Evolutionary conservation across 768 basidiomycete species (phyloP).

Genomic region (Tylopilus sp.): DNA sequence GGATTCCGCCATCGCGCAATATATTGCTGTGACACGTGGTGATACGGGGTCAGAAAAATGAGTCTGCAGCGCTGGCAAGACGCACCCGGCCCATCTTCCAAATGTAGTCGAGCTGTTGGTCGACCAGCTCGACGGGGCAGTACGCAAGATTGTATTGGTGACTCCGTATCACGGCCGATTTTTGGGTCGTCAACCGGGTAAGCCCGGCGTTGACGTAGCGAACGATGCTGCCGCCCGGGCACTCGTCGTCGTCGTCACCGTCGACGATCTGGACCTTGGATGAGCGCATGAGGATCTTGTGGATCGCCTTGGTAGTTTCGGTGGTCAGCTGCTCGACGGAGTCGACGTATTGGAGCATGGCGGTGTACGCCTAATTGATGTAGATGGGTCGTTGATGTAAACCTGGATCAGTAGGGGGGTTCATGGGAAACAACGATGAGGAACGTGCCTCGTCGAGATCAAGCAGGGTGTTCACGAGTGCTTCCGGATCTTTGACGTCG

Average conservation of each 20-base stretch:
- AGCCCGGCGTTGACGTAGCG: constrained; percentile 29
- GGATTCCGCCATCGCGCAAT: constrained; percentile 36
- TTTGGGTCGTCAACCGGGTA: constrained; percentile 28
- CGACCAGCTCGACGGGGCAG: constrained; percentile 29
- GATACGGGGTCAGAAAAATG: not conserved
- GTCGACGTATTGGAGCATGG: constrained; percentile 21
- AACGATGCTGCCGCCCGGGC: constrained; percentile 11
- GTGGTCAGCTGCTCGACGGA: constrained; percentile 26
- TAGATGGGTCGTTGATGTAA: not conserved
- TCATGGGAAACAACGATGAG: not conserved
- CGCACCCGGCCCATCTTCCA: constrained; percentile 34
- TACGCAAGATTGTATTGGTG: constrained; percentile 33
- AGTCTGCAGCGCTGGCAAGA: not conserved
- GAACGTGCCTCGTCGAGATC: constrained; percentile 28
- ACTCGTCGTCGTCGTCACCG: not conserved
- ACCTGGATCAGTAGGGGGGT: not conserved
- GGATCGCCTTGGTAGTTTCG: constrained; percentile 27
- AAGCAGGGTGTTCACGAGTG: constrained; percentile 14
- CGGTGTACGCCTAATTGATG: constrained; percentile 25
- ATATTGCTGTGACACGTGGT: constrained; percentile 30
- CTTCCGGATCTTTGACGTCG: constrained; percentile 23
- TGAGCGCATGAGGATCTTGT: constrained; percentile 29
- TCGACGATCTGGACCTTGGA: constrained; percentile 29
- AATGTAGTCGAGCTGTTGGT: constrained; percentile 33
- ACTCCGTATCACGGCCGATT: constrained; percentile 30